These are phyloP conservation scores for Austropuccinia psidii DNA, from an alignment of 1,284 basidiomycete genomes.

Conservation along the genomic window DNA sequence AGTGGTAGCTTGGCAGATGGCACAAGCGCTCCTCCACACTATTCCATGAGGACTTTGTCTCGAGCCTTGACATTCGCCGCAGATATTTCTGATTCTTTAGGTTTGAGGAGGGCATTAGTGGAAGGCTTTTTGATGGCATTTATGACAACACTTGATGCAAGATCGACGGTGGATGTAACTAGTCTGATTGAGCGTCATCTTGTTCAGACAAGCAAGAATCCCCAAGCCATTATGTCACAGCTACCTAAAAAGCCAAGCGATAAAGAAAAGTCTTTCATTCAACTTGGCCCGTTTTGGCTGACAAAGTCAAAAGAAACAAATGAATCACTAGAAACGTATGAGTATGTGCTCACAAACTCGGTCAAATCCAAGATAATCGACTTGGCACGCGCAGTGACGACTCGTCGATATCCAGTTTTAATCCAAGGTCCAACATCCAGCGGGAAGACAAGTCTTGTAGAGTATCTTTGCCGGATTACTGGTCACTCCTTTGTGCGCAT, in stretches of 20 bases:
- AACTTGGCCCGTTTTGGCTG: conserved; percentile 87
- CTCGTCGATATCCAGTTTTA: conserved; percentile 82
- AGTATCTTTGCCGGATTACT: conserved; percentile 86
- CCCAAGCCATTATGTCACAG: conserved; percentile 63
- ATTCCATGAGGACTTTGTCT: conserved; percentile 90
- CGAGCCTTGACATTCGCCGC: conserved; percentile 85
- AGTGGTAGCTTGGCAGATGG: conserved; percentile 85
- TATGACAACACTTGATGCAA: conserved; percentile 79
- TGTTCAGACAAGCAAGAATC: conserved; percentile 74
- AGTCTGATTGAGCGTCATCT: conserved; percentile 68
- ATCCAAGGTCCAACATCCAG: conserved; percentile 98
- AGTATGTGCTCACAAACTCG: conserved; percentile 91
- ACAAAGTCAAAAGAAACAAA: conserved; percentile 60
- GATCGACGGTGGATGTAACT: conserved; percentile 64
- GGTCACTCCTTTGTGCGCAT: conserved; percentile 95
- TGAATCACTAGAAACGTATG: conserved; percentile 56
- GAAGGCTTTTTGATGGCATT: conserved; percentile 97
- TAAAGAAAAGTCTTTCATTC: conserved; percentile 59
- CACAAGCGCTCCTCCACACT: conserved; percentile 89
- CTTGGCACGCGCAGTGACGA: conserved; percentile 80
- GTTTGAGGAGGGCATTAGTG: conserved; percentile 75
- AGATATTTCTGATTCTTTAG: conserved; percentile 66
- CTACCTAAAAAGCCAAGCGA: conserved; percentile 58
- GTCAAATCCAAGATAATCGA: conserved; percentile 92
- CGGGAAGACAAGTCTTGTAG: conserved; percentile 94